Evolutionary conservation across 140 eudicot genomes (phyloP).

Genomic region (Anethum foeniculum): DNA sequence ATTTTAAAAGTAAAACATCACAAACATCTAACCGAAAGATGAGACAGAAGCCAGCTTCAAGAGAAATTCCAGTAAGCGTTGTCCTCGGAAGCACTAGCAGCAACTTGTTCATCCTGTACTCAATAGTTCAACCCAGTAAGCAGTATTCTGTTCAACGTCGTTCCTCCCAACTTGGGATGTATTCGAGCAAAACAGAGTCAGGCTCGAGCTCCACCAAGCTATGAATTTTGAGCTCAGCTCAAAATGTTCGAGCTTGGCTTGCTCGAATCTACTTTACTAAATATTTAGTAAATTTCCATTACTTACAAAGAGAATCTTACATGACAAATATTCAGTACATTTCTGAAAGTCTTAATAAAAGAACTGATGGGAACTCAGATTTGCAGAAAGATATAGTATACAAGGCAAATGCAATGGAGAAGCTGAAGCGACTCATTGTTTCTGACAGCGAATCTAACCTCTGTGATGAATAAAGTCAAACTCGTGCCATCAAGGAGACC

Average conservation of each 20-base stretch:
- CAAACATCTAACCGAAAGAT: too few relatives aligned
- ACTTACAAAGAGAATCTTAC: background rate
- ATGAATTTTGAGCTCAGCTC: background rate
- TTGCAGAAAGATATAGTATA: background rate
- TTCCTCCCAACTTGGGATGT: too few relatives aligned
- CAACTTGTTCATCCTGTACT: background rate
- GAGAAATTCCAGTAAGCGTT: too few relatives aligned
- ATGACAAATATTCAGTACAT: background rate
- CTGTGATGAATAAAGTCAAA: conserved; percentile 16
- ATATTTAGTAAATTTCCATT: background rate
- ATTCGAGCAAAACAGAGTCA: too few relatives aligned
- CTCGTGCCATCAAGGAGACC: conserved; percentile 96
- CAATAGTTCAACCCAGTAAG: too few relatives aligned
- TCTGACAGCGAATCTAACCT: conserved; percentile 20
- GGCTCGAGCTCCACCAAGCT: background rate
- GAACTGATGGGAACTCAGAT: background rate
- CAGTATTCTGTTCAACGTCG: too few relatives aligned
- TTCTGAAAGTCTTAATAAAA: background rate
- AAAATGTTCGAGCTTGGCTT: background rate
- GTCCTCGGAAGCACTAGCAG: background rate
- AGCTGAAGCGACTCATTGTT: conserved; percentile 6
- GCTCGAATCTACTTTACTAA: background rate
- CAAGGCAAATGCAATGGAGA: background rate
- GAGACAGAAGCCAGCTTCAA: too few relatives aligned
- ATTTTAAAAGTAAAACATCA: too few relatives aligned